Evolutionary conservation across 108 stramenopile genomes (phyloP), one percentile per base, ranked within the genome.

Genomic region (Skeletonema grethae): DNA sequence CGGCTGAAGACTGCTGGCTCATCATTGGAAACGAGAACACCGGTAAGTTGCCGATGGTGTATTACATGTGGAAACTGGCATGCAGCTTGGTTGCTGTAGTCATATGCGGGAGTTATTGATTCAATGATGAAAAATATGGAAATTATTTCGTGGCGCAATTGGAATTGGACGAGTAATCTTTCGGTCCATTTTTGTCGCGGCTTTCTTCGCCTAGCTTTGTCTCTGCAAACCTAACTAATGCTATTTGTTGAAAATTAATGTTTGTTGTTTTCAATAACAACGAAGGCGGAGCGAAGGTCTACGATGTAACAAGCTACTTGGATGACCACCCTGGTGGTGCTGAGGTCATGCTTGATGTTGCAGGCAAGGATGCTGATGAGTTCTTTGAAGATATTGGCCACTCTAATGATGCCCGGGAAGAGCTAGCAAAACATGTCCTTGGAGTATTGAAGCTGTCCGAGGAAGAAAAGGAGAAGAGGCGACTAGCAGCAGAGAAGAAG

Each of bases 331-430:
- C 99, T 15, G 99, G 99, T 61, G 97, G 97, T 35, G 91, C 91
- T 18, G 97, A 98, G 79, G 93, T 98, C 11, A 82, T 98, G 80
- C 80, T 98, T 65, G 96, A 98, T 73, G 85, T 95, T 15, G 89
- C 88, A 25, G 97, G 97, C 31, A 77, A 89, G 79, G 93, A 97
- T 80, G 95, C 94, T 16, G 95, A 96, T 73, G 96, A 97, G 79
- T 95, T 97, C 83, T 98, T 98, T 78, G 98, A 98, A 81, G 98
- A 97, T 69, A 98, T 97, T 84, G 98, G 98, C 2, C 98, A 98
- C 76, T 97, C 97, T 31, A 89, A 88, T 58, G 95, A 97, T 63
- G 98, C 98, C 1, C 79, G 97, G 58, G 74, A 86, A 20, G 92
- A 96, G 76, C 72, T 98, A 82, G 80, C 77, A 56, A 92, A 93